Base-by-base conservation (phyloP, 768 basidiomycete genomes). In the Boletus coccyginus region DNA sequence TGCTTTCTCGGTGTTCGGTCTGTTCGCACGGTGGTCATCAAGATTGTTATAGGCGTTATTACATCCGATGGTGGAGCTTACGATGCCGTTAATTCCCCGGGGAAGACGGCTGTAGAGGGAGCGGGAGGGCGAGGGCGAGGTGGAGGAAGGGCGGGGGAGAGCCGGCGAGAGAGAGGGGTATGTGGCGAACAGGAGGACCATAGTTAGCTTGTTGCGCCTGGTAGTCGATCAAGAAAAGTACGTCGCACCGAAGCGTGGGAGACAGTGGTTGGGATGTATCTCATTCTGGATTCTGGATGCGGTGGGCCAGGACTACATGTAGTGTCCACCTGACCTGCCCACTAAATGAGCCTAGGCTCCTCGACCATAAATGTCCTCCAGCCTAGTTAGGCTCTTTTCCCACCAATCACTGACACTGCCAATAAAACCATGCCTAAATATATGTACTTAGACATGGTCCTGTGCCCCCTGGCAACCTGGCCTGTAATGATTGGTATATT, bases 11-110 rank as follows among this genome's bases (percentile, higher is more conserved):
- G 50, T 93, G 92, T 67, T 79, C 87, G 0, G 73, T 88, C 2
- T 93, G 92, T 66, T 73, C 80, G 41, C 92, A 94, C 58, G 92
- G 92, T 0, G 91, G 91, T 0, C 92, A 94, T 61, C 86, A 87
- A 61, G 77, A 80, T 19, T 94, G 92, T 70, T 92, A 90, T 62
- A 79, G 82, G 40, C 74, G 77, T 32, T 91, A 85, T 64, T 89
- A 90, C 63, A 73, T 21, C 83, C 85, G 2, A 78, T 84, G 78
- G 69, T 80, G 12, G 77, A 79, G 31, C 67, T 87, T 21, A 44
- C 55, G 5, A 35, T 52, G 16, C 49, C 61, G 21, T 42, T 41
- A 36, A 29, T 47, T 7, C 13, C 50, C 19, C 65, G 70, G 11
- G 70, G 70, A n/a, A 60, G 71, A 43, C 61, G 55, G 19, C 19